Evolutionary conservation across 495 filamentous ascomycete species (phyloP).

Genomic region (Aspergillus affinis): DNA sequence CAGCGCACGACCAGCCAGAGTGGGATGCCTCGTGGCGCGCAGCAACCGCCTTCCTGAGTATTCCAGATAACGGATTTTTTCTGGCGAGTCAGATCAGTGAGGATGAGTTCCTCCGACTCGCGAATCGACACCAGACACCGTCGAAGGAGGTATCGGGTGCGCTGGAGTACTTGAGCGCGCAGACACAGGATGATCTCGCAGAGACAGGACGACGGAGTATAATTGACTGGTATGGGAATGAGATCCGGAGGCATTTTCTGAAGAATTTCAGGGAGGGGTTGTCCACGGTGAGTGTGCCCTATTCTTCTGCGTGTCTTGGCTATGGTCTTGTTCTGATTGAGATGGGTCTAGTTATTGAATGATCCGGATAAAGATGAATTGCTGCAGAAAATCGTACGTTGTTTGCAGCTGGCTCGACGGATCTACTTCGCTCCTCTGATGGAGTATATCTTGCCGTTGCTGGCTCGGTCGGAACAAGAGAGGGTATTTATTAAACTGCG

Average conservation of each 20-base stretch:
- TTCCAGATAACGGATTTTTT: slow-evolving; percentile 46
- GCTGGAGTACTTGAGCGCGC: slow-evolving; percentile 42
- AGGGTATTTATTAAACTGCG: slow-evolving; percentile 49
- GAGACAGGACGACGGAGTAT: slow-evolving; percentile 24
- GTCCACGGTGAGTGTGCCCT: slow-evolving; percentile 31
- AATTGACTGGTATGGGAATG: slow-evolving; percentile 53
- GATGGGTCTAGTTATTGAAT: slow-evolving; percentile 29
- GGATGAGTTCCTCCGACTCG: slow-evolving; percentile 28
- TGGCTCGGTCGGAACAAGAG: slow-evolving; percentile 32
- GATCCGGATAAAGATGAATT: slow-evolving; percentile 25
- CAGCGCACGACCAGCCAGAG: slow-evolving; percentile 49
- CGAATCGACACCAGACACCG: slow-evolving; percentile 33
- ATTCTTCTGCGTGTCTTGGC: background rate
- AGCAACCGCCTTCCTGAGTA: slow-evolving; percentile 60
- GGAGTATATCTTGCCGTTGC: slow-evolving; percentile 37
- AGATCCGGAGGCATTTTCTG: slow-evolving; percentile 53
- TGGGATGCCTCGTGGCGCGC: slow-evolving; percentile 71
- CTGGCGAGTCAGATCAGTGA: slow-evolving; percentile 29
- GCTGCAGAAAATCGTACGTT: slow-evolving; percentile 40
- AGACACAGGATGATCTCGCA: background rate
- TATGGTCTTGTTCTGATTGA: slow-evolving; percentile 10
- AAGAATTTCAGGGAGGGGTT: slow-evolving; percentile 40
- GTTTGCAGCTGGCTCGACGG: slow-evolving; percentile 42
- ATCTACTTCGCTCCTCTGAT: slow-evolving; percentile 50
- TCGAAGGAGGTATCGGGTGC: slow-evolving; percentile 36